phyloP scores from a whole-genome alignment of 768 basidiomycete species.

The Xerocomellus dryophilus region DNA sequence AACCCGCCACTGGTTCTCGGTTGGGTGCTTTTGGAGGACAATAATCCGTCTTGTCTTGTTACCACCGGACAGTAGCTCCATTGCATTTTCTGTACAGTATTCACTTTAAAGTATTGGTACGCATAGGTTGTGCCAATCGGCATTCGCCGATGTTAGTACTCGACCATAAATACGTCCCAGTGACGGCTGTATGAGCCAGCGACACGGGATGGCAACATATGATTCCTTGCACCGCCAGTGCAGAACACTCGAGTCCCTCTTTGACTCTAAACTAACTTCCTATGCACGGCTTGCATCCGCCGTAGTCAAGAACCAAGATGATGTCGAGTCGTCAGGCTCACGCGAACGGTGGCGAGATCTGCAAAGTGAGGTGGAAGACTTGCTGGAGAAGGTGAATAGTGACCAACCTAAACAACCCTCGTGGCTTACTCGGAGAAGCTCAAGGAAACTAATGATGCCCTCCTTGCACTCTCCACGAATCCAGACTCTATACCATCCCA shows the following conservation, averaged over 20 bases:
- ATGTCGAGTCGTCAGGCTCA: constrained; percentile 69
- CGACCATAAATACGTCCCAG: neutral
- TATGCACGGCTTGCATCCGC: constrained; percentile 83
- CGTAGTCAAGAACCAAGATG: constrained; percentile 50
- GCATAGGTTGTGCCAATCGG: constrained; percentile 16
- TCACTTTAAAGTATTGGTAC: constrained; percentile 1
- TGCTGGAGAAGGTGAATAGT: constrained; percentile 72
- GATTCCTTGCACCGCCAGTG: constrained; percentile 90
- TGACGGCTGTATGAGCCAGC: too few relatives aligned
- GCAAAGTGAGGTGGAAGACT: constrained; percentile 82
- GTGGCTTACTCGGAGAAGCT: constrained; percentile 49
- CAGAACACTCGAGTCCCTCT: constrained; percentile 87
- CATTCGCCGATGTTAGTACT: constrained; percentile 11
- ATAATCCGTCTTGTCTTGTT: constrained; percentile 17
- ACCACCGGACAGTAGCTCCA: constrained; percentile 9
- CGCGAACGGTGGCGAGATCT: constrained; percentile 75
- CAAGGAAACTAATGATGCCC: constrained; percentile 80
- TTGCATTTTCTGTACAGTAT: constrained; percentile 17
- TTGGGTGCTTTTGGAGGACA: constrained; percentile 24
- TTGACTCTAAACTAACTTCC: constrained; percentile 86
- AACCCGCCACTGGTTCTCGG: constrained; percentile 18
- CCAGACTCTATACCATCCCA: constrained; percentile 67
- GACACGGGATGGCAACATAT: constrained; percentile 63
- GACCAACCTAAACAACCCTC: neutral
- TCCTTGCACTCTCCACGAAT: constrained; percentile 63